Evolutionary conservation across 495 filamentous ascomycete species (phyloP).

Genomic region (Aspergillus saccharolyticus): DNA sequence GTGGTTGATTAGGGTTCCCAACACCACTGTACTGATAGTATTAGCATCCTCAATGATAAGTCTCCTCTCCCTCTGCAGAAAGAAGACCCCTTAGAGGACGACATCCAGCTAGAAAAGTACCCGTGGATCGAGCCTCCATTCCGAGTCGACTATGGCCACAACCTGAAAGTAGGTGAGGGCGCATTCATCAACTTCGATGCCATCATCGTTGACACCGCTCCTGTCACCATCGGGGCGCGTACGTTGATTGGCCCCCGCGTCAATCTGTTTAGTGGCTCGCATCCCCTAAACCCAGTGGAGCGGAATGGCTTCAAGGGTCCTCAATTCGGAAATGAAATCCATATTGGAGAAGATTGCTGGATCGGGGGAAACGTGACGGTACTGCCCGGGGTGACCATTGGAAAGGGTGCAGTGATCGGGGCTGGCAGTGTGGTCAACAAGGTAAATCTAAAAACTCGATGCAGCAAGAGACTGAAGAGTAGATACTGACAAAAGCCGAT

Average conservation of each 20-base stretch:
- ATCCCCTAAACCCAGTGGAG: conserved; percentile 69
- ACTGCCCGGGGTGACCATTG: conserved; percentile 74
- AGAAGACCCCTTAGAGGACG: conserved; percentile 52
- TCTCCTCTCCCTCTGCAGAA: conserved; percentile 56
- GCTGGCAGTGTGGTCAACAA: conserved; percentile 90
- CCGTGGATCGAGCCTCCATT: conserved; percentile 71
- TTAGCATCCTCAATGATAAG: conserved; percentile 54
- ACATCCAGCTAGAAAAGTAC: conserved; percentile 51
- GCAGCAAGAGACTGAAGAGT: not conserved
- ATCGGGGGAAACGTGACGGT: conserved; percentile 74
- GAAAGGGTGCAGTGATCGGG: conserved; percentile 69
- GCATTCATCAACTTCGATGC: conserved; percentile 77
- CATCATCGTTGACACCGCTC: conserved; percentile 71
- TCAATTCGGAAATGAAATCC: conserved; percentile 69
- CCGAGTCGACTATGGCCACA: conserved; percentile 70
- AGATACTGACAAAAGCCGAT: not conserved
- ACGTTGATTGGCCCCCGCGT: conserved; percentile 79
- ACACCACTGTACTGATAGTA: conserved; percentile 12
- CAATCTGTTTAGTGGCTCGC: conserved; percentile 62
- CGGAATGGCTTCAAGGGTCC: conserved; percentile 72
- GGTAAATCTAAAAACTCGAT: conserved; percentile 44
- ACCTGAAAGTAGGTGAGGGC: conserved; percentile 59
- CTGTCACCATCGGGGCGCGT: conserved; percentile 71
- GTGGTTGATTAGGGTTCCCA: no score
- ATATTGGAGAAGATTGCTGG: conserved; percentile 86